A percentile compares a stretch with the other conserved stretches of the same genome.
phyloP scores from a whole-genome alignment of 805 yeast species.

The Cyberlindnera euphorbiae region DNA sequence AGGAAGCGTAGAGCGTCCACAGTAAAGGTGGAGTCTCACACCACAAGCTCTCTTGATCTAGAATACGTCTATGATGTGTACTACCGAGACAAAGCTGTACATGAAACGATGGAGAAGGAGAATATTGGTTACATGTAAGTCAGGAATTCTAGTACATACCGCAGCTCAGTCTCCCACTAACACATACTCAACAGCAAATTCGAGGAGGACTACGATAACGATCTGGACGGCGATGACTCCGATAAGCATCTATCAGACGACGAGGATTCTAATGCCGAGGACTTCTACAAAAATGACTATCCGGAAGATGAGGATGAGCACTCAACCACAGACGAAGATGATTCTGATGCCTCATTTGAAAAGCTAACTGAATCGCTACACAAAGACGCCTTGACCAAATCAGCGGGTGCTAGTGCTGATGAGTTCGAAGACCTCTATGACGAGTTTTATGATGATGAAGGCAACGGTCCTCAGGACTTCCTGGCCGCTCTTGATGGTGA shows the following conservation, averaged over 20 bases:
- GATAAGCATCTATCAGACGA: slow-evolving; percentile 51
- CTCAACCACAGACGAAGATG: slow-evolving; percentile 18
- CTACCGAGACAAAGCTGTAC: slow-evolving; percentile 58
- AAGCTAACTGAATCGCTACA: slow-evolving; percentile 14
- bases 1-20: slow-evolving; percentile 22
- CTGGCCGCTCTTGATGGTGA: slow-evolving; percentile 32
- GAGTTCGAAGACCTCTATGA: slow-evolving; percentile 41
- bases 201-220: slow-evolving; percentile 36
- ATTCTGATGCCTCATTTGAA: slow-evolving; percentile 15
- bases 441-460: slow-evolving; percentile 78
- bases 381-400: slow-evolving; percentile 8
- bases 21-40: slow-evolving; percentile 24
- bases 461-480: slow-evolving; percentile 32
- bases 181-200: slow-evolving; percentile 26
- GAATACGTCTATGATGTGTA: slow-evolving; percentile 94
- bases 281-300: slow-evolving; percentile 86
- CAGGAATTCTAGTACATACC: neutral
- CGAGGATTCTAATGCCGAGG: slow-evolving; percentile 88
- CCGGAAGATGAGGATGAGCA: slow-evolving; percentile 87
- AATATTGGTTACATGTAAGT: slow-evolving; percentile 33
- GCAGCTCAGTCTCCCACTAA: neutral
- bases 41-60: slow-evolving; percentile 24
- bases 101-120: slow-evolving; percentile 37
- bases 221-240: slow-evolving; percentile 32
- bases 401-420: slow-evolving; percentile 7